A percentile compares a stretch with the other conserved stretches of the same genome.
Conservation (phyloP, 805 yeast genomes). For the Teunomyces funiuensis region DNA sequence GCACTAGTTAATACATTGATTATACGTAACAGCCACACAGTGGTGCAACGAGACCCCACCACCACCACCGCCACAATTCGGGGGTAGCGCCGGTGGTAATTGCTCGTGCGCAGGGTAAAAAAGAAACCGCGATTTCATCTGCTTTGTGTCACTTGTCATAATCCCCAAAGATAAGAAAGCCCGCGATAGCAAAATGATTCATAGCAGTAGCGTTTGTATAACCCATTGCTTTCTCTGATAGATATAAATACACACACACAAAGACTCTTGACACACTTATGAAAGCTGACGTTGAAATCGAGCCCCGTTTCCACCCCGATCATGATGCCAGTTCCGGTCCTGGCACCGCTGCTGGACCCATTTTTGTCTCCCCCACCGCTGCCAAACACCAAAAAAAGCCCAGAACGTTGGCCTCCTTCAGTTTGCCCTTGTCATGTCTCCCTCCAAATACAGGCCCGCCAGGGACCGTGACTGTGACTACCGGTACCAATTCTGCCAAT, state of each 20-base stretch:
- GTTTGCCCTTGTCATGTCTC: constrained; percentile 13
- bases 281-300: constrained; percentile 4
- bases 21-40: too few species aligned
- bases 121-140: too few species aligned
- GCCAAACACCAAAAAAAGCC: constrained; percentile 3
- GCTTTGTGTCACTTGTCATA: constrained; percentile 1
- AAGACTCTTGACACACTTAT: too few species aligned
- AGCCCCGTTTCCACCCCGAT: constrained; percentile 2
- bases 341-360: background rate
- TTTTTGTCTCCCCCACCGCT: background rate
- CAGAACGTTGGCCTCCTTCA: constrained; percentile 12
- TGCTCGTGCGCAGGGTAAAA: too few species aligned
- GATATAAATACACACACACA: background rate
- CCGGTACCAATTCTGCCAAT: constrained; percentile 11
- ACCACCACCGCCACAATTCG: constrained; percentile 4
- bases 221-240: background rate
- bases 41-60: too few species aligned
- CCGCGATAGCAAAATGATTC: constrained; percentile 1
- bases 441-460: constrained; percentile 42
- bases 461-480: constrained; percentile 22
- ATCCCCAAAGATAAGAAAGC: background rate
- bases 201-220: background rate
- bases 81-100: background rate
- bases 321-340: background rate
- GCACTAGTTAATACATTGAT: constrained; percentile 2